Base-by-base conservation (phyloP, 2,329 filamentous ascomycete genomes). In the Tolypocladium pustulatum region DNA sequence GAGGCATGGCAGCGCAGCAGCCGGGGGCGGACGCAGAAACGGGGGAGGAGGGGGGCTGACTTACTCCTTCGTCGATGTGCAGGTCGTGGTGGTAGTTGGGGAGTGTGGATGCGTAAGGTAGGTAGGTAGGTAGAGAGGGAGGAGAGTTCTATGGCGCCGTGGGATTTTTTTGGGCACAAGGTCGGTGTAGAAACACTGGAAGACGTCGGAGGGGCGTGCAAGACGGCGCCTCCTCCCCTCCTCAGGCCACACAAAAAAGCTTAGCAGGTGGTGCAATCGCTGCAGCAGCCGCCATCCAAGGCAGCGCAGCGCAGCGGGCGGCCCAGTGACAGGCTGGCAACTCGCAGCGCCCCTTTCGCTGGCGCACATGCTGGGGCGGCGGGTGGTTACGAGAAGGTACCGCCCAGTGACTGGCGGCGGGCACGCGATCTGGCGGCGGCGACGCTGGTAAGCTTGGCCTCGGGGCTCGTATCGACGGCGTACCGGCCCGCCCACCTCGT, bases 31-130 rank as follows among this genome's bases (percentile, higher is more conserved):
- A 8, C n/a, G 41, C 40, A 36, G 34, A 41, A 36, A 37, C 22
- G 54, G 30, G 49, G 20, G 30, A 12, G 25, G 36, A 22, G 38
- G n/a, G n/a, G n/a, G n/a, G n/a, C n/a, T 32, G 55, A 62, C 61
- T 62, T 62, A 62, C 61, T 62, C 61, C 51, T 60, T 60, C 55
- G 56, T 60, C 55, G 58, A 60, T 59, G 58, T 57, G 58, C 55
- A 57, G 51, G 46, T 57, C 57, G 58, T 37, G 56, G 52, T 52
- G 56, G 43, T 51, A 22, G 53, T n/a, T 53, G 38, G 38, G 59
- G 46, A n/a, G 49, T 52, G 58, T 58, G 58, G 57, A 58, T 40
- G 61, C 49, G 58, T 57, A 54, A n/a, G n/a, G n/a, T n/a, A n/a
- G n/a, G n/a, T n/a, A n/a, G n/a, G n/a, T n/a, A n/a, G n/a, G n/a